A percentile compares a stretch with the other conserved stretches of the same genome.
phyloP scores from a whole-genome alignment of 225 moss, liverwort and hornwort genomes.

The Polytrichum commune region DNA sequence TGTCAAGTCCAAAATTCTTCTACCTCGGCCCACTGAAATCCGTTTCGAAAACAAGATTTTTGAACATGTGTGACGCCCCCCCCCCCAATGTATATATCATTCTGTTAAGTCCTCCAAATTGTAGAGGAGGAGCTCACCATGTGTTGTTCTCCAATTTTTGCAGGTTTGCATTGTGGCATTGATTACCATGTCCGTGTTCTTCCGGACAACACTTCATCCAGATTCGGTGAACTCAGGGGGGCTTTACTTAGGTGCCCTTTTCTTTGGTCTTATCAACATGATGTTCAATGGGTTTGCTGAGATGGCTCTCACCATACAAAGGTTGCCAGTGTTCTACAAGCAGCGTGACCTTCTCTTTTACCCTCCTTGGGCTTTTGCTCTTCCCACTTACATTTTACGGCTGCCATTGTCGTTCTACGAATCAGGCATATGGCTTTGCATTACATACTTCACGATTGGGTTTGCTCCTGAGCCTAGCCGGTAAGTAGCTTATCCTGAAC shows the following conservation, averaged over 20 bases:
- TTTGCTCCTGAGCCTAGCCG: constrained; percentile 52
- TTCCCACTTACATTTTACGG: constrained; percentile 54
- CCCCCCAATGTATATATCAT: too few relatives aligned
- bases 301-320: constrained; percentile 49
- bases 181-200: constrained; percentile 63
- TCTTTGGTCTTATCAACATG: constrained; percentile 63
- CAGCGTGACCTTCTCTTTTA: constrained; percentile 58
- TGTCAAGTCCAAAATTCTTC: too few relatives aligned
- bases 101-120: too few relatives aligned
- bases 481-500: constrained; percentile 21
- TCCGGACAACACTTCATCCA: constrained; percentile 32
- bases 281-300: constrained; percentile 78
- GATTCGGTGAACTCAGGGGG: constrained; percentile 20
- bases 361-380: constrained; percentile 73
- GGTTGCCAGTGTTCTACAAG: constrained; percentile 81
- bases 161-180: constrained; percentile 51
- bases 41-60: too few relatives aligned
- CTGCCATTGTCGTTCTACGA: constrained; percentile 65
- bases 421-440: constrained; percentile 21
- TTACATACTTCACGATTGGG: constrained; percentile 71
- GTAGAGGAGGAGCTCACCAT: too few relatives aligned
- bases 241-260: constrained; percentile 51
- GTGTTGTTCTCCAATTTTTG: constrained; percentile 5
- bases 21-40: too few relatives aligned
- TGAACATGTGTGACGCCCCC: too few relatives aligned